Percentiles rank a stretch among this genome's conserved stretches.
phyloP scores from a whole-genome alignment of 495 filamentous ascomycete genomes.

The Hyaloscypha finlandica region DNA sequence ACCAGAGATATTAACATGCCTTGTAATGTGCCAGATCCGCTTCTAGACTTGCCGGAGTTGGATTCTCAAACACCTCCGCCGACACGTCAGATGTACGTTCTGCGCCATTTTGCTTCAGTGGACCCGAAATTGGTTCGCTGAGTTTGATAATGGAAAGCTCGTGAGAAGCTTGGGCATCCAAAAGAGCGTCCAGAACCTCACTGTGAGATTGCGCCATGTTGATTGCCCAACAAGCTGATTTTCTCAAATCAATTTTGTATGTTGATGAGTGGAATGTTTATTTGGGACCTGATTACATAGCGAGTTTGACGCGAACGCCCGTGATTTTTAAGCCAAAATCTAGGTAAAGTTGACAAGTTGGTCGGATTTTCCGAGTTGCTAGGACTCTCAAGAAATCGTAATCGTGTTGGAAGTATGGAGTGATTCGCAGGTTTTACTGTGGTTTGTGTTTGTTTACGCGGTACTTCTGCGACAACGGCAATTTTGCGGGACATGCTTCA shows the following conservation, averaged over 20 bases:
- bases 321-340: not conserved
- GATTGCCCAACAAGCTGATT: not conserved
- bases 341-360: not conserved
- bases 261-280: slow-evolving; percentile 3
- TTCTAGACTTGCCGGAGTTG: slow-evolving; percentile 74
- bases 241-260: not conserved
- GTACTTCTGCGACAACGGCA: not conserved
- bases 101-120: slow-evolving; percentile 45
- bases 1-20: slow-evolving; percentile 37
- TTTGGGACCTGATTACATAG: not conserved
- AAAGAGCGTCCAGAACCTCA: slow-evolving; percentile 34
- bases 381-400: not conserved
- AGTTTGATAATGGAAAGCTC: slow-evolving; percentile 74
- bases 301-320: not conserved
- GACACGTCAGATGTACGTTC: slow-evolving; percentile 68
- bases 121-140: slow-evolving; percentile 68
- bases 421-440: not conserved
- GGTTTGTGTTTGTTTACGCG: slow-evolving; percentile 19
- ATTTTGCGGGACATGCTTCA: not conserved
- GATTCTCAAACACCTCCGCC: slow-evolving; percentile 60
- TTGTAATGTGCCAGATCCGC: slow-evolving; percentile 89
- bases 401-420: not conserved
- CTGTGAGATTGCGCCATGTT: slow-evolving; percentile 29
- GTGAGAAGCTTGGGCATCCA: slow-evolving; percentile 42
- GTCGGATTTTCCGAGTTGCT: not conserved